Percentiles rank a stretch among this genome's conserved stretches.
phyloP scores from a whole-genome alignment of 2,329 filamentous ascomycete species.

The Lojkania enalia region DNA sequence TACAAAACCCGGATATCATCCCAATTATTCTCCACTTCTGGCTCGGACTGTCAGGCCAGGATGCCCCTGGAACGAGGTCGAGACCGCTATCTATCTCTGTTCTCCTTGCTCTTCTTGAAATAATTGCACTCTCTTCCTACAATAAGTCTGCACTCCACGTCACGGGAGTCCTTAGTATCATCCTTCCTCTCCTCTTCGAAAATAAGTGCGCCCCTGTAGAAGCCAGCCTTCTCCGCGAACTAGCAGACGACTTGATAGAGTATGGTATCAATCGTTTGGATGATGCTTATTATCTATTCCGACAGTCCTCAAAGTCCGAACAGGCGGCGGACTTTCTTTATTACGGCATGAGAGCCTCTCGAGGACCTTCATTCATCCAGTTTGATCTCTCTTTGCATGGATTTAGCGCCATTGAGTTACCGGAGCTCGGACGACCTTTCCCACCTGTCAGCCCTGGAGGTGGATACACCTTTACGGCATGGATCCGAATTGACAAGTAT shows the following conservation, averaged over 20 bases:
- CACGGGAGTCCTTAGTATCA: slow-evolving; percentile 39
- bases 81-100: slow-evolving; percentile 43
- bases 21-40: slow-evolving; percentile 46
- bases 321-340: slow-evolving; percentile 70
- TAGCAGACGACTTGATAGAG: slow-evolving; percentile 71
- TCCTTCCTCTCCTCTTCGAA: slow-evolving; percentile 42
- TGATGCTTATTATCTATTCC: slow-evolving; percentile 77
- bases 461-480: slow-evolving; percentile 88
- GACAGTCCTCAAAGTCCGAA: slow-evolving; percentile 56
- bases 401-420: slow-evolving; percentile 86
- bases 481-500: slow-evolving; percentile 86
- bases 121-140: slow-evolving; percentile 39
- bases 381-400: slow-evolving; percentile 90
- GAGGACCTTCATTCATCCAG: slow-evolving; percentile 82
- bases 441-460: slow-evolving; percentile 72
- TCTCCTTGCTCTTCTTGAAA: slow-evolving; percentile 40
- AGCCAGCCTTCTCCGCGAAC: slow-evolving; percentile 57
- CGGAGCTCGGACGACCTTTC: slow-evolving; percentile 81
- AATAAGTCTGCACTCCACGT: slow-evolving; percentile 45
- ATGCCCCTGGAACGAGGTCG: slow-evolving; percentile 36
- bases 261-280: slow-evolving; percentile 79
- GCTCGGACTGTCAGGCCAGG: slow-evolving; percentile 37
- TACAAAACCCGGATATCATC: slow-evolving; percentile 47
- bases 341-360: slow-evolving; percentile 72
- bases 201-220: slow-evolving; percentile 36